These are phyloP conservation scores for Teunomyces gatunensis DNA, from an alignment of 805 yeast genomes.

Conservation along the genomic window DNA sequence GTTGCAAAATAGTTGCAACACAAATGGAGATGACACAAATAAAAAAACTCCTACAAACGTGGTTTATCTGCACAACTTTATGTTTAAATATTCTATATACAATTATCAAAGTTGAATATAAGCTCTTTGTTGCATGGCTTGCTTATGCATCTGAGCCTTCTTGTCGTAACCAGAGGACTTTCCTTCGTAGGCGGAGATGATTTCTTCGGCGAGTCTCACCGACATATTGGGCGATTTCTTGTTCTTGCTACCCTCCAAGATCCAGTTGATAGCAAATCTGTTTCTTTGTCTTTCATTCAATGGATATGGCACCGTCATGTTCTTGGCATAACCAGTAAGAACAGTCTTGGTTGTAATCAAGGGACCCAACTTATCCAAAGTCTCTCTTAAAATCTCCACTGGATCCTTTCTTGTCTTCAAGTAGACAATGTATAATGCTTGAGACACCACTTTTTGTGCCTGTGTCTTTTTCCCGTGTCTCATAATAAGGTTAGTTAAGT, in stretches of 20 bases:
- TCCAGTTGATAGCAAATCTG: constrained; percentile 88
- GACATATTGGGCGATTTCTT: constrained; percentile 78
- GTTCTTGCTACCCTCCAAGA: constrained; percentile 76
- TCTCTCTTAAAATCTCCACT: constrained; percentile 65
- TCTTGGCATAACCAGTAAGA: constrained; percentile 84
- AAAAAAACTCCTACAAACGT: not conserved
- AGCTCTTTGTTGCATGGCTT: constrained; percentile 87
- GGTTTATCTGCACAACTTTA: not conserved
- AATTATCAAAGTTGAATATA: constrained; percentile 38
- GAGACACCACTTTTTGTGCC: constrained; percentile 70
- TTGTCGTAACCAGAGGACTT: constrained; percentile 82
- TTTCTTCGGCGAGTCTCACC: constrained; percentile 89
- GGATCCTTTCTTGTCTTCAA: constrained; percentile 78
- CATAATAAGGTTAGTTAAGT: constrained; percentile 86
- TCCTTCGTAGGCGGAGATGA: constrained; percentile 73
- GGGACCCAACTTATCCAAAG: constrained; percentile 82
- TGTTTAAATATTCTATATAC: constrained; percentile 9
- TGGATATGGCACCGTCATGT: constrained; percentile 77
- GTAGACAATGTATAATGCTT: constrained; percentile 78
- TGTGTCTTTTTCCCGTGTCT: constrained; percentile 82
- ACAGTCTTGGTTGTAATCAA: constrained; percentile 72
- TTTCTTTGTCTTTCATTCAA: constrained; percentile 77
- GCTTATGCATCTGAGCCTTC: constrained; percentile 76
- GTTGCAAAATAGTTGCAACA: too few species aligned
- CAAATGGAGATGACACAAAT: not conserved